Percentiles rank a stretch among this genome's conserved stretches.
Evolutionary conservation across 2,329 filamentous ascomycete genomes (phyloP).

Genomic region (Pseudocercospora pini-densiflorae): DNA sequence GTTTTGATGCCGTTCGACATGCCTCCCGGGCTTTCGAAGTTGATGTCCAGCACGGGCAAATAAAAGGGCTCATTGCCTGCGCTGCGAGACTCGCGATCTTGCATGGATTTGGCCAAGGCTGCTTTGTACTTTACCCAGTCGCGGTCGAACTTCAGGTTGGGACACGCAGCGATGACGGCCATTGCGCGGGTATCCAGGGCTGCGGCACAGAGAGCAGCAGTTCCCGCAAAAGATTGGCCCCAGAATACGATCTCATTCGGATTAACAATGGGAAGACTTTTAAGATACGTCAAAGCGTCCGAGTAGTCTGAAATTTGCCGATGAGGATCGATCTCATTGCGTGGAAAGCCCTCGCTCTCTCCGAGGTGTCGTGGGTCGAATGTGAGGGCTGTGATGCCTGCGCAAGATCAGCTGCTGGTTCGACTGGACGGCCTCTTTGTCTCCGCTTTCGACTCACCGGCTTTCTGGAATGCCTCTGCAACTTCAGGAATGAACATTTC

Average conservation of each 20-base stretch:
- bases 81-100: slow-evolving; percentile 47
- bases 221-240: slow-evolving; percentile 43
- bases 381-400: slow-evolving; percentile 43
- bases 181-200: slow-evolving; percentile 41
- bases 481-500: slow-evolving; percentile 42
- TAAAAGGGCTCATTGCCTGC: slow-evolving; percentile 46
- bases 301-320: slow-evolving; percentile 41
- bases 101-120: slow-evolving; percentile 40
- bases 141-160: slow-evolving; percentile 26
- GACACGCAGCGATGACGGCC: slow-evolving; percentile 36
- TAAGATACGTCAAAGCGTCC: slow-evolving; percentile 45
- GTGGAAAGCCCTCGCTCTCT: slow-evolving; percentile 45
- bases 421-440: no score
- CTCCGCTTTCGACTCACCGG: no score
- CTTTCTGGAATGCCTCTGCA: slow-evolving; percentile 40
- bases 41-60: slow-evolving; percentile 43
- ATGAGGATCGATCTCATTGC: slow-evolving; percentile 45
- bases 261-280: slow-evolving; percentile 36
- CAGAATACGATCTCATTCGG: slow-evolving; percentile 42
- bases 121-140: slow-evolving; percentile 22
- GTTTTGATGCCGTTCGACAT: slow-evolving; percentile 33
- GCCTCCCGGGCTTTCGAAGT: slow-evolving; percentile 46
- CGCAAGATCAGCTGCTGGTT: neutral
- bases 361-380: slow-evolving; percentile 47
- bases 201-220: slow-evolving; percentile 36